Percentiles rank a stretch among this genome's conserved stretches.
These are phyloP conservation scores for Extremus antarcticus DNA, from an alignment of 495 filamentous ascomycete species.

Conservation along the genomic window DNA sequence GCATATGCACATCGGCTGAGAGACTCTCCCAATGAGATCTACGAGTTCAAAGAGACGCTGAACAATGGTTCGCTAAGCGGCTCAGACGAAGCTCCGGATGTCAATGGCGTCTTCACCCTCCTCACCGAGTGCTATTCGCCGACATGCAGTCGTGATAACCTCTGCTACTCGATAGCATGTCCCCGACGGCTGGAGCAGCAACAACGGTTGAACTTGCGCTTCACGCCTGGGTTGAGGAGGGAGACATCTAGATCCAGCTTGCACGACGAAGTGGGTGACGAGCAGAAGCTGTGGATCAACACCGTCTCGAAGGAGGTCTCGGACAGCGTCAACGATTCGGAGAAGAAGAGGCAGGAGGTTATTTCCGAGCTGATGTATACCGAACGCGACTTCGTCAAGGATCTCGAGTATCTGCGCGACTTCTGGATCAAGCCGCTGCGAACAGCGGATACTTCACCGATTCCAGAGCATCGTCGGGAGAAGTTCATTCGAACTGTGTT, in stretches of 20 bases:
- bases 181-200: conserved; percentile 91
- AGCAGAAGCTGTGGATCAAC: conserved; percentile 99
- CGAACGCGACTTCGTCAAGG: conserved; percentile 97
- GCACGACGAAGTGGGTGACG: conserved; percentile 77
- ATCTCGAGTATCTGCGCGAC: conserved; percentile 92
- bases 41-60: conserved; percentile 90
- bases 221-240: conserved; percentile 73
- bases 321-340: conserved; percentile 72
- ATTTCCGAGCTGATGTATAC: conserved; percentile 99
- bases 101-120: conserved; percentile 94
- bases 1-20: conserved; percentile 93
- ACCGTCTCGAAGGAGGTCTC: conserved; percentile 92
- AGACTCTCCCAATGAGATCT: conserved; percentile 83
- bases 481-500: conserved; percentile 91
- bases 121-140: conserved; percentile 97
- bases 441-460: conserved; percentile 61
- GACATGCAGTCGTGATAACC: conserved; percentile 84
- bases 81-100: conserved; percentile 79
- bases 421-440: conserved; percentile 97
- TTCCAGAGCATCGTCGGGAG: conserved; percentile 78
- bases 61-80: conserved; percentile 28
- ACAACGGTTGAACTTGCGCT: conserved; percentile 81
- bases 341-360: conserved; percentile 96
- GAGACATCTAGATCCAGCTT: conserved; percentile 72
- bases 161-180: conserved; percentile 98